Percentiles rank a stretch among this genome's conserved stretches.
These are phyloP conservation scores for Bipolaris cookei DNA, from an alignment of 2,329 filamentous ascomycete species.

Conservation along the genomic window DNA sequence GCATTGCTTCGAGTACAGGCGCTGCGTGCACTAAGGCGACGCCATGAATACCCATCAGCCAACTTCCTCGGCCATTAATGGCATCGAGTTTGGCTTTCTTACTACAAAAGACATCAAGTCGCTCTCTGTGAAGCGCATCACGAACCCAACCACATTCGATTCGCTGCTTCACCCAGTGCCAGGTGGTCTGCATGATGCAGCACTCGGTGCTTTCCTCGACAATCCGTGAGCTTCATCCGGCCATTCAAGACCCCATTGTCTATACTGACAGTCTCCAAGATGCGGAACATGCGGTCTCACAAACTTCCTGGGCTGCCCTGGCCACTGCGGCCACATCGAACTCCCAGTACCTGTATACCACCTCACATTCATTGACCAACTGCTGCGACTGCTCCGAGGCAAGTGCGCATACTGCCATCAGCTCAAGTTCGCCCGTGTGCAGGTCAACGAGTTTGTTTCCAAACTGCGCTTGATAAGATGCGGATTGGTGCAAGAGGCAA, in stretches of 20 bases:
- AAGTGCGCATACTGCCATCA: slow-evolving; percentile 91
- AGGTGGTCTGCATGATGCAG: slow-evolving; percentile 90
- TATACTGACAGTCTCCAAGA: slow-evolving; percentile 55
- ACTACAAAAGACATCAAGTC: slow-evolving; percentile 80
- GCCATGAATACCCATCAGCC: slow-evolving; percentile 67
- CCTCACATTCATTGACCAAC: slow-evolving; percentile 94
- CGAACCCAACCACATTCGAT: slow-evolving; percentile 94
- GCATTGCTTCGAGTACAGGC: slow-evolving; percentile 20
- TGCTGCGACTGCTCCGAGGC: slow-evolving; percentile 81
- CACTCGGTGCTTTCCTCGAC: slow-evolving; percentile 88
- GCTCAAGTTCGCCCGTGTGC: slow-evolving; percentile 77
- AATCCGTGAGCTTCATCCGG: slow-evolving; percentile 66
- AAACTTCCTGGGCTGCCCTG: slow-evolving; percentile 76
- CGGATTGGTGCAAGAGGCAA: slow-evolving; percentile 75
- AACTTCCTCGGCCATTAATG: slow-evolving; percentile 79
- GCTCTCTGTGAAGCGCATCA: slow-evolving; percentile 91
- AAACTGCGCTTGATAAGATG: slow-evolving; percentile 85
- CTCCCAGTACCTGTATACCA: slow-evolving; percentile 93
- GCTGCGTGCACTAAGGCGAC: slow-evolving; percentile 19
- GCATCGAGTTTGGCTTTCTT: slow-evolving; percentile 89
- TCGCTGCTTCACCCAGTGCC: slow-evolving; percentile 86
- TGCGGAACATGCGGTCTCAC: slow-evolving; percentile 92
- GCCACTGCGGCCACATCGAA: slow-evolving; percentile 94
- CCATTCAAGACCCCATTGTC: neutral
- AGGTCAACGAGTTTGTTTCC: slow-evolving; percentile 80